Evolutionary conservation across 805 yeast species (phyloP).

Genomic region (Yamadazyma takamatsuzukensis): DNA sequence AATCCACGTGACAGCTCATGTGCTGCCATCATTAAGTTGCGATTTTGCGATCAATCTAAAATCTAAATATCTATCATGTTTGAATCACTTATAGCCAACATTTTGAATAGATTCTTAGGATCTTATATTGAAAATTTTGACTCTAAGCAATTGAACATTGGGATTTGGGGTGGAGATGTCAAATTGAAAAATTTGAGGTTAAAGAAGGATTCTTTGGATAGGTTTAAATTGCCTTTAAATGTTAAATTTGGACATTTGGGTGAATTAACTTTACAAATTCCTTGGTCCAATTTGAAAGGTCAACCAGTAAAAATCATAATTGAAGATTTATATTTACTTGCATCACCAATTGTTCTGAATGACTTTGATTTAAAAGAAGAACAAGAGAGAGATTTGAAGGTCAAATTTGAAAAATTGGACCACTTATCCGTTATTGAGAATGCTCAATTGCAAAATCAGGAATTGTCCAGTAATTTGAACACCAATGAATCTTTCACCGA

Average conservation of each 20-base stretch:
- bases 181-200: constrained; percentile 72
- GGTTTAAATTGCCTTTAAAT: constrained; percentile 79
- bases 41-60: not conserved
- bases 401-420: constrained; percentile 63
- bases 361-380: constrained; percentile 57
- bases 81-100: constrained; percentile 62
- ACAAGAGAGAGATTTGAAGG: constrained; percentile 54
- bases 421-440: constrained; percentile 62
- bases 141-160: constrained; percentile 90
- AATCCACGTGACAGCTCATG: too few relatives aligned
- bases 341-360: constrained; percentile 60
- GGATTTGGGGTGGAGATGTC: constrained; percentile 97
- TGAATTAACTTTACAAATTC: constrained; percentile 83
- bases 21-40: too few relatives aligned
- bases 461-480: constrained; percentile 31
- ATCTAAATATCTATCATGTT: constrained; percentile 38
- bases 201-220: constrained; percentile 85
- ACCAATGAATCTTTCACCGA: constrained; percentile 83
- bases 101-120: constrained; percentile 60
- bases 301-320: constrained; percentile 87
- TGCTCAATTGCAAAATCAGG: constrained; percentile 31
- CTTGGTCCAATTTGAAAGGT: constrained; percentile 92
- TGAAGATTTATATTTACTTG: constrained; percentile 82
- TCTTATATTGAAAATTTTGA: constrained; percentile 91
- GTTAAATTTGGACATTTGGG: constrained; percentile 90